Evolutionary conservation across 2,329 filamentous ascomycete genomes (phyloP), one percentile per base, ranked within the genome.

Genomic region (Chaetomium strumarium): DNA sequence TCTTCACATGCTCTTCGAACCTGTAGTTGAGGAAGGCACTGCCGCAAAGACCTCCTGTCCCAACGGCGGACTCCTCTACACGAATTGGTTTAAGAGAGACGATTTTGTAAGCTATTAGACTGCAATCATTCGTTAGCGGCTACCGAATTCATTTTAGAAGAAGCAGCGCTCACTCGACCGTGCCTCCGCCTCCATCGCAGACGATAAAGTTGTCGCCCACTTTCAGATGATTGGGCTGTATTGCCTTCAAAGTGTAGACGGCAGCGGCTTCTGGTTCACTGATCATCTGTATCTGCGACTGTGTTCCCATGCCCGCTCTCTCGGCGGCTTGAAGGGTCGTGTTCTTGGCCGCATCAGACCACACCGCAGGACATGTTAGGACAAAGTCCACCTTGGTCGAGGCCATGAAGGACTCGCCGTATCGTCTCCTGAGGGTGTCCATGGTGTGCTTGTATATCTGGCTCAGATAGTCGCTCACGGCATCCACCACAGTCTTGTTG

Each of bases 291-390:
- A 91, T 81, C 51, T 86, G 80, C 38, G 81, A 79, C 52, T 79
- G 78, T 2, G 73, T 78, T 5, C 87, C 88, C 84, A 92, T 89
- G 3, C 88, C 88, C 0, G 88, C 88, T 53, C 83, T 75, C 70
- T 90, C 85, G 11, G 88, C 88, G 6, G 88, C 88, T 64, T 86
- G 80, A 45, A 90, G 69, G 2, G 88, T 92, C 6, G 86, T 87
- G 66, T 90, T 88, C 71, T 91, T 92, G n/a, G 88, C 88, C 0
- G 85, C 81, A 66, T 93, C 88, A 20, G 83, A 88, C 88, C 88
- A 93, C 8, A 92, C 86, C 8, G 88, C 88, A 8, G 88, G 88
- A 47, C 87, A 88, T 1, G 88, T 92, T 51, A 93, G 74, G 45
- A 92, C 86, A 61, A 88, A 91, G 56, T 91, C 83, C 37, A 90